Conservation (phyloP, 441 rosid species). For the Theobroma grandiflorum region DNA sequence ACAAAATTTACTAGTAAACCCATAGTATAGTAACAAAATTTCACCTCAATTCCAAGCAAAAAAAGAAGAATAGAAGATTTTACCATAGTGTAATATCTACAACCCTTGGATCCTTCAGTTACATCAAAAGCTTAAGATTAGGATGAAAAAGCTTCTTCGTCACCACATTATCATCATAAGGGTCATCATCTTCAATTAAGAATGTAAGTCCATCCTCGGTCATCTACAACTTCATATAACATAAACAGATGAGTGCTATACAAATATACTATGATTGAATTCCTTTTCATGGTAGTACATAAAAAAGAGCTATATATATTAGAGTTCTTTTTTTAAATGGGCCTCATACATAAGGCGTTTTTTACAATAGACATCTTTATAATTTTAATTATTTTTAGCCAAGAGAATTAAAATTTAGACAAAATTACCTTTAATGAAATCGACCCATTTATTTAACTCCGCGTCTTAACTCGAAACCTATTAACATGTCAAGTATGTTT, state of each 20-base stretch:
- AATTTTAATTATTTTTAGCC: too few species aligned
- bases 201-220: slow-evolving; percentile 88
- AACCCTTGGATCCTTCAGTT: slow-evolving; percentile 91
- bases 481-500: too few species aligned
- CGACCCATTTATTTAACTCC: too few species aligned
- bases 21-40: background rate
- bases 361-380: too few species aligned
- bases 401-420: too few species aligned
- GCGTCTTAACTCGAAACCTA: too few species aligned
- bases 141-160: slow-evolving; percentile 84
- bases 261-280: background rate
- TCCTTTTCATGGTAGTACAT: too few species aligned
- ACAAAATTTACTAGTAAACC: background rate
- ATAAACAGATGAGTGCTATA: slow-evolving; percentile 39
- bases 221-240: slow-evolving; percentile 57
- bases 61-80: background rate
- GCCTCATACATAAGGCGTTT: too few species aligned
- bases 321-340: too few species aligned
- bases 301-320: background rate
- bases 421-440: too few species aligned
- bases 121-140: slow-evolving; percentile 79
- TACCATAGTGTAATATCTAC: slow-evolving; percentile 93
- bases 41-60: background rate
- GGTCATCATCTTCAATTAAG: slow-evolving; percentile 80
- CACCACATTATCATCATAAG: slow-evolving; percentile 79